Evolutionary conservation across 1,139 yeast species (phyloP), one percentile per base, ranked within the genome.

Genomic region (Sugiyamaella grinbergsii): DNA sequence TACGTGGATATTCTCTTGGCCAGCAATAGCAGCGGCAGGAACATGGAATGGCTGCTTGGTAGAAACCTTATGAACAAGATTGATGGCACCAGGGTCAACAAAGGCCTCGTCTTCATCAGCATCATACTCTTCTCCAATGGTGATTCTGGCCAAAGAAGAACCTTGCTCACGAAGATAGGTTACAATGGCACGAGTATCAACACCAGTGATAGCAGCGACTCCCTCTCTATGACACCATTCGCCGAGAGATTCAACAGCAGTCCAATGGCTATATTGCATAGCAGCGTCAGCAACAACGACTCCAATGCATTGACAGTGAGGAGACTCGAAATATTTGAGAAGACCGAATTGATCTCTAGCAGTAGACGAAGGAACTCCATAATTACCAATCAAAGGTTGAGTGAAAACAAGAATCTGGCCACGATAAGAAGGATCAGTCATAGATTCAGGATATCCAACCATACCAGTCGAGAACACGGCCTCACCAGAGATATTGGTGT

Each of bases 151-250:
- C 62, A 93, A 77, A 23, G 95, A 86, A 8, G 97, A 90, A 59
- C 98, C 98, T 69, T 84, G 87, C 68, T 93, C 98, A 74, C 98
- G 86, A 70, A 93, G 80, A 67, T 83, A 88, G 43, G 94, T 81
- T 51, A 93, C 98, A 61, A 93, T 81, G 54, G 93, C 87, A 74
- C 98, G 85, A 56, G 98, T 93, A 71, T 93, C 98, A 49, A 93
- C 96, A 53, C 97, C 98, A 36, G 96, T 82, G 62, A 93, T 86
- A 50, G 97, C 98, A 53, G 98, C 95, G 51, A 93, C 94, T 34
- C 96, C 96, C 61, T 90, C 94, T 67, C 96, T 83, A 71, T 87
- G 81, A 75, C 98, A 93, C 98, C 98, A 93, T 62, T 86, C 88
- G 58, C 88, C 88, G 53, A 93, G 78, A 20, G 95, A 85, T 74